Percentiles rank a stretch among this genome's conserved stretches.
These are phyloP conservation scores for Naganishia vaughanmartiniae DNA, from an alignment of 768 basidiomycete genomes.

Conservation along the genomic window DNA sequence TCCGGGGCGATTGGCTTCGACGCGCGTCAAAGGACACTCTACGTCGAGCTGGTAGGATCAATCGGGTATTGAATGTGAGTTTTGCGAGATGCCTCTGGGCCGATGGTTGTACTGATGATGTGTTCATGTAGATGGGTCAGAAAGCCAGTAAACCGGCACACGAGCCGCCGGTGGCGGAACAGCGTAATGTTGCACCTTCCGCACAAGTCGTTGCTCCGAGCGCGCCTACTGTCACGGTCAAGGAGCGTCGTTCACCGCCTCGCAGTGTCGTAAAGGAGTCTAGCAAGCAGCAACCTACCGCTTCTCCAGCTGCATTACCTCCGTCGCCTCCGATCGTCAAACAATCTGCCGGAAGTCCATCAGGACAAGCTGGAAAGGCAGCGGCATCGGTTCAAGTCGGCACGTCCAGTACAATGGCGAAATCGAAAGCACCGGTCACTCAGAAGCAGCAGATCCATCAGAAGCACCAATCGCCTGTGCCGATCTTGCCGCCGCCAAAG, in stretches of 20 bases:
- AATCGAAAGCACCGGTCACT: background rate
- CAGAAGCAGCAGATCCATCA: background rate
- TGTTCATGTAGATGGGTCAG: constrained; percentile 11
- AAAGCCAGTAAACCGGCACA: constrained; percentile 6
- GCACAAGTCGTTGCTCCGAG: background rate
- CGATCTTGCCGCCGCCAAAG: background rate
- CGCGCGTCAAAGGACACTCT: constrained; percentile 6
- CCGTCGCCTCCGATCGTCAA: background rate
- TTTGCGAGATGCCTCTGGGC: background rate
- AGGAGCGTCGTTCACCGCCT: background rate
- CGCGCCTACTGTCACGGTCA: background rate
- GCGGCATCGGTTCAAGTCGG: background rate
- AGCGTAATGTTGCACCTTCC: background rate
- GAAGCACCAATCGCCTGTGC: background rate
- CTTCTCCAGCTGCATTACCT: background rate
- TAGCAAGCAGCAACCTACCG: background rate
- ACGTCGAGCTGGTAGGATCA: background rate
- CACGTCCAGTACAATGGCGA: background rate
- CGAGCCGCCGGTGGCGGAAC: background rate
- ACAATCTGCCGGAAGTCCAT: background rate
- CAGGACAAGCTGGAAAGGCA: background rate
- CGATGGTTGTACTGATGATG: background rate
- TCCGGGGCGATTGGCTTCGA: background rate
- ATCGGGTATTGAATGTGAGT: background rate
- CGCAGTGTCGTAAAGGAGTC: background rate